Evolutionary conservation across 345 rosid species (phyloP), one percentile per base, ranked within the genome.

Genomic region (Bruguiera parviflora): DNA sequence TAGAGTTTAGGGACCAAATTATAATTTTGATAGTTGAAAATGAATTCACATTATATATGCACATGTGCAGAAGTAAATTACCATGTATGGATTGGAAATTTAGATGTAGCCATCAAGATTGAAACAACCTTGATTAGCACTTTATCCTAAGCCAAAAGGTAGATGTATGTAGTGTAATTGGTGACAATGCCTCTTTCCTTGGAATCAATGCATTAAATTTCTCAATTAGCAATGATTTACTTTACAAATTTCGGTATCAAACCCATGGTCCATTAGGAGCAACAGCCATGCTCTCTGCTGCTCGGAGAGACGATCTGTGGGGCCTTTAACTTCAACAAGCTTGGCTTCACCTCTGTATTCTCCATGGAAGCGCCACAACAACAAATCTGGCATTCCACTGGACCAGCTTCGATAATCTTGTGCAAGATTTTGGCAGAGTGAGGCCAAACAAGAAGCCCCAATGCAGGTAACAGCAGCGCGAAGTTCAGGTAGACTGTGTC

Each of bases 311-410:
- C 84, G 80, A 75, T 94, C 98, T 49, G 52, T 84, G 53, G 90
- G 93, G 21, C 97, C 90, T 76, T 94, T 94, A 0, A 94, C 98
- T 87, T 94, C 97, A 8, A 89, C 97, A 10, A 94, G 92, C 91
- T 88, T 95, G 49, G 96, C 99, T 82, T 95, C 96, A 55, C 97
- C 99, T 67, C 70, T 81, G 83, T 87, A 83, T 64, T 81, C 88
- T 60, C 77, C 91, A 32, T 84, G 85, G 82, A 95, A 89, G 68
- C 93, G 89, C 98, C 98, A 95, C 46, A 88, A 63, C 73, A 92
- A 76, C 31, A 95, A 76, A 84, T 95, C 96, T 8, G 98, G 98
- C 96, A 95, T 89, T 76, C 99, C 99, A 52, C 93, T 85, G n/a
- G 92, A 88, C 99, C 99, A 95, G 71, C 89, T 92, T 33, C 76